Conservation (phyloP, 2,329 filamentous ascomycete species). For the Claviceps pusilla region DNA sequence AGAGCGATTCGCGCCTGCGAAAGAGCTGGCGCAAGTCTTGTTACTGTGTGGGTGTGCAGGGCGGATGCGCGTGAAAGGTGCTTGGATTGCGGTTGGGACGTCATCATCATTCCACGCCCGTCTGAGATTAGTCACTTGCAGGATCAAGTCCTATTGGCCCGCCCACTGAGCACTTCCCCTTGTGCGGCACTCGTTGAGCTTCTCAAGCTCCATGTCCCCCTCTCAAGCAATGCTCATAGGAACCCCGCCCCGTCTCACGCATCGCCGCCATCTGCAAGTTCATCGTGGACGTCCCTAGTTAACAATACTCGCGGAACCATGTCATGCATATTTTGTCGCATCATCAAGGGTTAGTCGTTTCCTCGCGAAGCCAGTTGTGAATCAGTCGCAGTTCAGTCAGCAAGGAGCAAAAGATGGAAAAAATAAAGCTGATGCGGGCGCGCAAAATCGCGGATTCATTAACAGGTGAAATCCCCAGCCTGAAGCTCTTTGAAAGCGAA, state of each 20-base stretch:
- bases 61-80: neutral
- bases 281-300: neutral
- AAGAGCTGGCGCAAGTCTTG: neutral
- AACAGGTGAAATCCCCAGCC: slow-evolving; percentile 80
- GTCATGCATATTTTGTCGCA: slow-evolving; percentile 91
- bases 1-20: neutral
- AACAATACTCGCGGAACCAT: neutral
- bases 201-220: too few species aligned
- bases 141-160: too few species aligned
- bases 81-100: neutral
- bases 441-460: neutral
- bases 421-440: neutral
- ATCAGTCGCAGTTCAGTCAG: neutral
- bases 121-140: too few species aligned
- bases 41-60: too few species aligned
- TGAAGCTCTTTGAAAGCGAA: slow-evolving; percentile 92
- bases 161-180: too few species aligned
- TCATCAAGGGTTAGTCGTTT: slow-evolving; percentile 63
- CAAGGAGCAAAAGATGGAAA: neutral
- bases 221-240: neutral
- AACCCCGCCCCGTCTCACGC: neutral
- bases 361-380: neutral
- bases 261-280: neutral
- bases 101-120: neutral
- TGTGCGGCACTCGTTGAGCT: too few species aligned